These are phyloP conservation scores for Phytophthora citricola DNA, from an alignment of 352 stramenopile species.

Conservation along the genomic window DNA sequence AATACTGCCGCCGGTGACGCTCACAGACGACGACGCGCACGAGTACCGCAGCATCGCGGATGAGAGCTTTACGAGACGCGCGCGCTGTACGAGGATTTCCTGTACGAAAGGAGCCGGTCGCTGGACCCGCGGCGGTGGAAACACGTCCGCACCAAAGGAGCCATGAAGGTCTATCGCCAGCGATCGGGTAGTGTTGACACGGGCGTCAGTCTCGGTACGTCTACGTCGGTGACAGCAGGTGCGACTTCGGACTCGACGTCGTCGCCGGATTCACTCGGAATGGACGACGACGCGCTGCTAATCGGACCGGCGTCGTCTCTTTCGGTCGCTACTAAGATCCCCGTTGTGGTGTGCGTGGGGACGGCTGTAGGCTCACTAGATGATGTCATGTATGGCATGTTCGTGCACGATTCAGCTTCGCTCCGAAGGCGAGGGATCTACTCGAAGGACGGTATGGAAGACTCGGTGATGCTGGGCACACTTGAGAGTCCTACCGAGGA, in stretches of 20 bases:
- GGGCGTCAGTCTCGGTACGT: not conserved
- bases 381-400: constrained; percentile 57
- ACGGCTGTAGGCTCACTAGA: constrained; percentile 53
- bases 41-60: constrained; percentile 42
- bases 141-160: constrained; percentile 33
- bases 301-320: constrained; percentile 54
- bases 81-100: constrained; percentile 49
- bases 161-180: constrained; percentile 47
- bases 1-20: constrained; percentile 30
- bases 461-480: constrained; percentile 48
- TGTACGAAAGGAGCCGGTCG: constrained; percentile 33
- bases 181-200: constrained; percentile 24
- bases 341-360: constrained; percentile 40
- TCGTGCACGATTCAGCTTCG: constrained; percentile 47
- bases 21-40: constrained; percentile 39
- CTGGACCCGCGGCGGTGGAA: constrained; percentile 47
- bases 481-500: constrained; percentile 41
- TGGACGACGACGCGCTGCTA: constrained; percentile 26
- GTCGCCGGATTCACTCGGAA: constrained; percentile 17
- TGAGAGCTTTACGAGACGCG: constrained; percentile 46
- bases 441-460: constrained; percentile 43
- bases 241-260: constrained; percentile 11
- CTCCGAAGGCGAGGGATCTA: constrained; percentile 41
- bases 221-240: constrained; percentile 2
- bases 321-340: constrained; percentile 49